These are phyloP conservation scores for Glaciozyma martinii DNA, from an alignment of 768 basidiomycete genomes.

Conservation along the genomic window DNA sequence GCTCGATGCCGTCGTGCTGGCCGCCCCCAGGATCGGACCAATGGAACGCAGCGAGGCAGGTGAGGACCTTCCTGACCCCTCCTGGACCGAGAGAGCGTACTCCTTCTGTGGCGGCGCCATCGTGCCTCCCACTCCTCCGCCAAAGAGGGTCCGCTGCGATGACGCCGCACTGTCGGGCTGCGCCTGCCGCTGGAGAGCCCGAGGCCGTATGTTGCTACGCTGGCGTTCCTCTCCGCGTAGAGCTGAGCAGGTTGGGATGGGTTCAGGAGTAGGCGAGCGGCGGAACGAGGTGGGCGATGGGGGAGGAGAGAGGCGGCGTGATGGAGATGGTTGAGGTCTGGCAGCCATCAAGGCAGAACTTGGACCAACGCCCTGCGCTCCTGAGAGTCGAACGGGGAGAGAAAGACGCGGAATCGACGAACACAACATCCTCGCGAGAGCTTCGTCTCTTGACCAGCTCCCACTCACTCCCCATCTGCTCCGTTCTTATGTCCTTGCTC, in stretches of 20 bases:
- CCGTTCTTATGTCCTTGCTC: background rate
- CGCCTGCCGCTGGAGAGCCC: too few species aligned
- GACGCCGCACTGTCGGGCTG: too few species aligned
- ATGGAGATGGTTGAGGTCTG: background rate
- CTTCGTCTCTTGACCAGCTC: background rate
- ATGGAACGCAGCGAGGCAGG: too few species aligned
- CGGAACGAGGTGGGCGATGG: background rate
- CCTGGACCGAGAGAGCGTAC: background rate
- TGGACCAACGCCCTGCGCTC: too few species aligned
- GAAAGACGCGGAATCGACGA: background rate
- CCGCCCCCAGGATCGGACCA: too few species aligned
- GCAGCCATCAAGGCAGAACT: background rate
- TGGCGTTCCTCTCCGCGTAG: background rate
- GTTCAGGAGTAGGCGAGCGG: background rate
- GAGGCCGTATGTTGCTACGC: background rate
- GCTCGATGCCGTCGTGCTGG: too few species aligned
- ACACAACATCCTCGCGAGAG: background rate
- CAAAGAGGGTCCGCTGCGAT: too few species aligned
- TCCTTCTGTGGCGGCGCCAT: too few species aligned
- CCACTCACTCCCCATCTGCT: background rate
- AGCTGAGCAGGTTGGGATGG: background rate
- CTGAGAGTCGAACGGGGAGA: too few species aligned
- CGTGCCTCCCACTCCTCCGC: too few species aligned
- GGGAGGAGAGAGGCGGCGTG: background rate
- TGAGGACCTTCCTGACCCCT: background rate